Base-by-base conservation (phyloP, 176 grass and related monocot genomes). In the Areca catechu region DNA sequence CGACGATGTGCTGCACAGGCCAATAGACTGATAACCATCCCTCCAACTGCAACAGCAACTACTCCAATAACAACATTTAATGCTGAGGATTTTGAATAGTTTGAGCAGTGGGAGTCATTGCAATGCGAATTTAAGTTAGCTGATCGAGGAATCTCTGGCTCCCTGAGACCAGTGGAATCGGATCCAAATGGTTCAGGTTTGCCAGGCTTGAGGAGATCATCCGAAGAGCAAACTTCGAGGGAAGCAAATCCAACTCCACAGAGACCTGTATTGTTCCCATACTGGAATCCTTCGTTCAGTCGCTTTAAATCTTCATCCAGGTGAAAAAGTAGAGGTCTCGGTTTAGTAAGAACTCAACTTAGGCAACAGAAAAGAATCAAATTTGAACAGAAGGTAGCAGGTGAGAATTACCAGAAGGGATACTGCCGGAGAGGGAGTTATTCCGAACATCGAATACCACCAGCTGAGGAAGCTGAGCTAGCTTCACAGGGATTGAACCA, bases 371-470 rank as follows among this genome's bases (percentile, higher is more conserved):
- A 4, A 28, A 3, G 16, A 16, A 66, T 51, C n/a, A 22, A 37
- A 66, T 68, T 22, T 10, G 9, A 43, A 43, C 34, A 43, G 19
- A 15, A 52, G 19, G 4, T 54, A 25, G 56, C 25, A 16, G 65
- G 7, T 70, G 48, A 19, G 20, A 57, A 23, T 63, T 85, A 97
- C 87, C 87, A 51, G 81, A 76, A 62, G 87, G 81, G 28, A 97
- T 78, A 58, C 49, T 88, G 77, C 93, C 84, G 60, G 93, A 88
- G 49, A 97, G 80, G 4, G 78, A 74, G 34, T 85, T 97, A 58
- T 82, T 92, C 30, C 62, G 71, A 54, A 97, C 64, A 48, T 91
- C 78, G 15, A 97, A 37, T 4, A 80, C 58, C 15, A 50, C 56
- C 15, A 97, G 66, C 16, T 67, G 64, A 61, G 78, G 73, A 9